Percentiles rank a stretch among this genome's conserved stretches.
Conservation (phyloP, 352 stramenopile species). For the Globisporangium spiculum region DNA sequence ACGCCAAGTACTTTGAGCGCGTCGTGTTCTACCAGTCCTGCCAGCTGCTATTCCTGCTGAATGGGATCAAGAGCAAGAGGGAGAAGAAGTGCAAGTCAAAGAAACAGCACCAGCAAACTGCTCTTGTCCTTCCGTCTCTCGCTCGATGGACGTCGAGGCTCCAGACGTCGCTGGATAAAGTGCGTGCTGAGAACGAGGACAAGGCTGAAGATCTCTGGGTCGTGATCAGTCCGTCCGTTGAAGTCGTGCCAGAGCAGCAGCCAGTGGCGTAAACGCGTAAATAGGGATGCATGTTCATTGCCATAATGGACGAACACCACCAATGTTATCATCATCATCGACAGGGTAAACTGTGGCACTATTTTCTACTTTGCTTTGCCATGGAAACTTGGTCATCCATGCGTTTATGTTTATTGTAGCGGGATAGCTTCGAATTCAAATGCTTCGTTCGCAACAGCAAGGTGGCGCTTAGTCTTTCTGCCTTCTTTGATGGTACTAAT, state of each 20-base stretch:
- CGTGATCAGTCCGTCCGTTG: slow-evolving; percentile 30
- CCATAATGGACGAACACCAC: background rate
- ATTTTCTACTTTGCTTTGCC: background rate
- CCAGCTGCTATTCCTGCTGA: slow-evolving; percentile 53
- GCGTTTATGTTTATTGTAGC: background rate
- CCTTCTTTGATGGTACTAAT: slow-evolving; percentile 19
- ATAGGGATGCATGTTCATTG: background rate
- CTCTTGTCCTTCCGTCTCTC: slow-evolving; percentile 24
- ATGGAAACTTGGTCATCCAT: background rate
- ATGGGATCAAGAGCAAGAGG: slow-evolving; percentile 31
- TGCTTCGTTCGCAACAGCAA: background rate
- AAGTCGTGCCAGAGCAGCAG: slow-evolving; percentile 8
- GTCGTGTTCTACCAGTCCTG: slow-evolving; percentile 61
- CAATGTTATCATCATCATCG: background rate
- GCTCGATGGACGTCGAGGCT: slow-evolving; percentile 40
- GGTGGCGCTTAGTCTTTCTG: background rate
- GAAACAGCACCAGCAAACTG: slow-evolving; percentile 20
- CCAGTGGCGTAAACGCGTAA: slow-evolving; percentile 20
- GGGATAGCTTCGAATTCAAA: background rate
- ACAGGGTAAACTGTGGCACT: background rate
- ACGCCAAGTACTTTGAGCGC: slow-evolving; percentile 59
- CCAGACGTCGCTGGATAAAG: slow-evolving; percentile 32
- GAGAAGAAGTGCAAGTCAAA: slow-evolving; percentile 35
- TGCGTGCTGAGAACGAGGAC: slow-evolving; percentile 34
- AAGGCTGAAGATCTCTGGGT: slow-evolving; percentile 54